Evolutionary conservation across 352 stramenopile species (phyloP), one percentile per base, ranked within the genome.

Genomic region (Pythium phragmiticola): DNA sequence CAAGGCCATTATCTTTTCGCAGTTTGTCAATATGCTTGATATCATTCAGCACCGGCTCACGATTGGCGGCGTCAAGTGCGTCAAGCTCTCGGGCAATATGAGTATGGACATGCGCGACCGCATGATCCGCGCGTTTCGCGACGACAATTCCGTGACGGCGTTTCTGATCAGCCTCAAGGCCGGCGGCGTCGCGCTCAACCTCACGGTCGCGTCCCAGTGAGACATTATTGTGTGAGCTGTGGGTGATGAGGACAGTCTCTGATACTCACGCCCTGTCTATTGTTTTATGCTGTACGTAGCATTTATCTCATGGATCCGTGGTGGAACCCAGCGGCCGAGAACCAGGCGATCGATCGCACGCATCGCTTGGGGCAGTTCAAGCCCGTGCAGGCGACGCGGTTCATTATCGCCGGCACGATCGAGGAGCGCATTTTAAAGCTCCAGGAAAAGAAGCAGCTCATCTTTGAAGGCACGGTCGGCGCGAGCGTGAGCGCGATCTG

Each of bases 1-100:
- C 49, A 99, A 99, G 78, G 96, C 96, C 1, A 98, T 99, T 50
- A 95, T 99, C 11, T 99, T 99, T 64, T 98, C 90, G 5, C 87
- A 98, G 73, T 99, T 99, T 78, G 96, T 99, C 21, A 99, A 99
- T 63, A 99, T 99, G 96, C 86, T 99, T 4, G 97, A 99, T 74
- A 88, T 99, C 14, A 95, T 99, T 65, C 88, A 99, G 59, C 98
- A 97, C 78, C 88, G 97, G 11, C 76, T 99, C 42, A 86, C 97
- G 11, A 72, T 93, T 23, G 92, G 84, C 11, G 86, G 84, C 34
- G 76, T 98, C 51, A 87, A 92, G 34, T 97, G 87, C 56, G 88
- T 97, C 21, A 98, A 98, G 66, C 67, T 98, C 14, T 93, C 88
- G 0, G 94, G 94, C 36, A 91, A 87, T 61, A 96, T 98, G 86